Evolutionary conservation across 768 basidiomycete species (phyloP), one percentile per base, ranked within the genome.

Genomic region (Mycena pura): DNA sequence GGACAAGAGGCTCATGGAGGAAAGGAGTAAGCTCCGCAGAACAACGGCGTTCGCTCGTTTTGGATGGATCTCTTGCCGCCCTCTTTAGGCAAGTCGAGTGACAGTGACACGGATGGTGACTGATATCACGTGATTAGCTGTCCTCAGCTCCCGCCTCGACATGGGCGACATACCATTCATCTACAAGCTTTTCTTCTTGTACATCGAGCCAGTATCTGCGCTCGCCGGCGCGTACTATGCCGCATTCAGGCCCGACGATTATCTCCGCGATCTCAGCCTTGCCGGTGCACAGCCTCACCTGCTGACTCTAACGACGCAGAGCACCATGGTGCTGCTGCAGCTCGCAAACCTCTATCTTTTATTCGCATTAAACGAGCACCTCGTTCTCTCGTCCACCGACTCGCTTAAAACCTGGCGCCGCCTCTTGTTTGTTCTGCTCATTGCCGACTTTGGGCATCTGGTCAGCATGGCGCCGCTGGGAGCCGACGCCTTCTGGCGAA

Each of bases 391-490:
- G 10, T 80, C 80, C 13, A 78, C 81, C 22, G 45, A 65, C 6
- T 78, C 78, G 2, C 58, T 75, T 19, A 72, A 65, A 41, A 81
- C 78, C 2, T 83, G 82, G 82, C 74, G 76, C 31, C 64, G 74
- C 14, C 72, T 84, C 25, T 71, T 84, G 7, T 73, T 77, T 50
- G 74, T 78, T 36, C 72, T 84, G 46, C 77, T 84, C 47, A 46
- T 83, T 11, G 82, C 82, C 9, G 82, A 84, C 67, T 76, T 83
- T 34, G 82, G 83, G 2, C 82, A 84, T 67, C 71, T 84, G 10
- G 59, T 73, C 29, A 79, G 77, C 34, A 81, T 83, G 78, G 70
- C 73, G 9, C 80, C 82, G 13, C 70, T 80, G 9, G 82, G 80
- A 19, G 44, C 48, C 6, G 76, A 74, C 11, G 76, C 81, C 21